These are phyloP conservation scores for Podaxis carcinomalis DNA, from an alignment of 768 basidiomycete species.

Conservation along the genomic window DNA sequence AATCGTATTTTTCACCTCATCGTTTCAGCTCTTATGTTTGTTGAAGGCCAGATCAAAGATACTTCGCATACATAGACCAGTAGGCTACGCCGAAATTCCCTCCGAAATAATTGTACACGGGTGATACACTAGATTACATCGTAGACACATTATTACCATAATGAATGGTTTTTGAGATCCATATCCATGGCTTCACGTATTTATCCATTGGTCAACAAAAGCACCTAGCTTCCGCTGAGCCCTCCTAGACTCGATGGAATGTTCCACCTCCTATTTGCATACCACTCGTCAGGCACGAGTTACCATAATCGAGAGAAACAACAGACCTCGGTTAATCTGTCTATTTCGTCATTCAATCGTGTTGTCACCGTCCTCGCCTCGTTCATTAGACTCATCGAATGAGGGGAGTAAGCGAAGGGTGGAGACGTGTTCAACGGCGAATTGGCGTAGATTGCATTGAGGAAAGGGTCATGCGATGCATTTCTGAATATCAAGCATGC, in stretches of 20 bases:
- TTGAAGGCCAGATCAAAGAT: too few species aligned
- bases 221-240: slow-evolving; percentile 12
- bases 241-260: slow-evolving; percentile 4
- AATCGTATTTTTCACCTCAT: too few species aligned
- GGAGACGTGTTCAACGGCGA: slow-evolving; percentile 24
- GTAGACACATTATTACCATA: background rate
- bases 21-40: too few species aligned
- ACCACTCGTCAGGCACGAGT: background rate
- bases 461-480: slow-evolving; percentile 15
- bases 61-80: background rate
- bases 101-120: background rate
- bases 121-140: background rate
- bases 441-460: slow-evolving; percentile 19
- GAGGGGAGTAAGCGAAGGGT: slow-evolving; percentile 18
- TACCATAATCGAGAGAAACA: background rate
- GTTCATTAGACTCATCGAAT: slow-evolving; percentile 12
- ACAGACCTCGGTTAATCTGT: slow-evolving; percentile 1
- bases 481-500: background rate
- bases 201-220: slow-evolving; percentile 16
- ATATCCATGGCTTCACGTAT: background rate
- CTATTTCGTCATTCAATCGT: background rate
- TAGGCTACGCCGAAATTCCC: background rate
- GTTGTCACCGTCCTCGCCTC: slow-evolving; percentile 17
- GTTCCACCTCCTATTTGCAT: slow-evolving; percentile 17
- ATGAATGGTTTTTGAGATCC: background rate